Percentiles rank a stretch among this genome's conserved stretches.
These are phyloP conservation scores for Leucocoprinus leucothites DNA, from an alignment of 768 basidiomycete genomes.

Conservation along the genomic window DNA sequence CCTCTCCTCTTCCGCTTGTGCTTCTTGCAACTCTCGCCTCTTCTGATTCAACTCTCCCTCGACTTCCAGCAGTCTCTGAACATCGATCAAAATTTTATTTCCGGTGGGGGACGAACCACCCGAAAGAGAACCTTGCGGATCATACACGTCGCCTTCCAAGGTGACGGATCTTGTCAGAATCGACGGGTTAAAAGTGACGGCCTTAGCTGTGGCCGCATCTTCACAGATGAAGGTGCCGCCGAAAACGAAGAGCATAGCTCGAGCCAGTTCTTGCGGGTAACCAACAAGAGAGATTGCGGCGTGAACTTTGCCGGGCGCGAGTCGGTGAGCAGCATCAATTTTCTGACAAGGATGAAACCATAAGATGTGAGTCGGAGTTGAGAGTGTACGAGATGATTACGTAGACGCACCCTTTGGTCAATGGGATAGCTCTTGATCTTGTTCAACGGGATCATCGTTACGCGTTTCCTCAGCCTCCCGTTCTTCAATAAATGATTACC, in stretches of 20 bases:
- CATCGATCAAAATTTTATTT: constrained; percentile 72
- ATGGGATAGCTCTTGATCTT: constrained; percentile 72
- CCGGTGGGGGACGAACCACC: constrained; percentile 85
- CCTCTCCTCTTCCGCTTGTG: constrained; percentile 55
- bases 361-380: background rate
- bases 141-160: constrained; percentile 92
- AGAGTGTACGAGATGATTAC: background rate
- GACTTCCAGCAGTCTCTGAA: constrained; percentile 75
- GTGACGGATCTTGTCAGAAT: constrained; percentile 84
- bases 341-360: constrained; percentile 46
- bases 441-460: constrained; percentile 91
- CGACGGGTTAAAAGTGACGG: constrained; percentile 75
- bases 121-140: constrained; percentile 90
- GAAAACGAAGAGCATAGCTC: constrained; percentile 93
- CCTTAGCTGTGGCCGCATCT: constrained; percentile 82
- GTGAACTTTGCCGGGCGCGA: constrained; percentile 79
- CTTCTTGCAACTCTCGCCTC: constrained; percentile 37
- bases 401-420: constrained; percentile 36
- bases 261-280: constrained; percentile 75
- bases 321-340: constrained; percentile 64
- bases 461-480: constrained; percentile 73
- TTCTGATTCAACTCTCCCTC: constrained; percentile 58
- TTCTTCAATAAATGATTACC: constrained; percentile 83
- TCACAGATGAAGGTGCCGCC: constrained; percentile 90
- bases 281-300: constrained; percentile 88